Conservation (phyloP, 2,329 filamentous ascomycete species). For the Nannizziopsis arthrosporioides region DNA sequence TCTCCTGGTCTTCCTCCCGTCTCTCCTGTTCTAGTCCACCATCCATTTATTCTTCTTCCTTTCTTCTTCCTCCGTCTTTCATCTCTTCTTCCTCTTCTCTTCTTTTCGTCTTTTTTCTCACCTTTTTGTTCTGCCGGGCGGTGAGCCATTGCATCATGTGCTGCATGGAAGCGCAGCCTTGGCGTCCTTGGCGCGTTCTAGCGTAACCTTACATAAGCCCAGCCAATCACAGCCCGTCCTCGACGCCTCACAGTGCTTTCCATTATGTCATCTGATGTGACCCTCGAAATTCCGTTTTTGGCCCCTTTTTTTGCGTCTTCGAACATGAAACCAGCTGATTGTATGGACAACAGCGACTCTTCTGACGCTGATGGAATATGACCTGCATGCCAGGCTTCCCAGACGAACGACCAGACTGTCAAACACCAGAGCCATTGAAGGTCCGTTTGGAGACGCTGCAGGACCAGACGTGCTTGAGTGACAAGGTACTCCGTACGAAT, state of each 20-base stretch:
- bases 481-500: too few species aligned
- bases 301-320: too few species aligned
- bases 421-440: too few species aligned
- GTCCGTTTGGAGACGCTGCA: too few species aligned
- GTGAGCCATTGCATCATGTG: slow-evolving; percentile 7
- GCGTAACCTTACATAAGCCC: slow-evolving; percentile 1
- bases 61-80: neutral
- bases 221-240: neutral
- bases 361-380: too few species aligned
- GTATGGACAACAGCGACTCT: too few species aligned
- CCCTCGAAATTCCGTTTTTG: too few species aligned
- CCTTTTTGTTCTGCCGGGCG: slow-evolving; percentile 2
- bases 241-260: neutral
- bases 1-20: too few species aligned
- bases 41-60: neutral
- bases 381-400: too few species aligned
- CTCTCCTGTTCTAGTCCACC: neutral
- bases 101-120: neutral
- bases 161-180: slow-evolving; percentile 2
- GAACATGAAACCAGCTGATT: too few species aligned
- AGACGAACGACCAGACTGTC: too few species aligned
- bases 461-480: too few species aligned
- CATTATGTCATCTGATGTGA: slow-evolving; percentile 6
- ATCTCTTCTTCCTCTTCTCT: neutral
- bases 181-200: slow-evolving; percentile 4